phyloP scores from a whole-genome alignment of 495 filamentous ascomycete genomes.

The Umbilicaria muhlenbergii region DNA sequence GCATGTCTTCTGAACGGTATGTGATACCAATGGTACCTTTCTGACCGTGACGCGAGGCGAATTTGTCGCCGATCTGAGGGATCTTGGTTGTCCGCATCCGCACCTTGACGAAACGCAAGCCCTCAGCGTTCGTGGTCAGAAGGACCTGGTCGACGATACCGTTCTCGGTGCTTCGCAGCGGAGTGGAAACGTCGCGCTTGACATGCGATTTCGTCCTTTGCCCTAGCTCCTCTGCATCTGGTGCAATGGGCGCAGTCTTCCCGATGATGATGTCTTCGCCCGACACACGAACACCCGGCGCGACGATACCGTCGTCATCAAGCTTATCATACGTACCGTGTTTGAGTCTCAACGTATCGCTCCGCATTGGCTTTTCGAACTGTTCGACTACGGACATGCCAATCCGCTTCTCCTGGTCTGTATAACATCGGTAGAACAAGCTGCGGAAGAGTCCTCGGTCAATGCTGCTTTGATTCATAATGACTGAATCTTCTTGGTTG shows the following conservation, averaged over 20 bases:
- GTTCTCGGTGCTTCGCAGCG: conserved; percentile 84
- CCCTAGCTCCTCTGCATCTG: conserved; percentile 86
- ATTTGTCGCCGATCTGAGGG: conserved; percentile 98
- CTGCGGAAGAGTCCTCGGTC: conserved; percentile 94
- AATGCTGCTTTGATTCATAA: conserved; percentile 99
- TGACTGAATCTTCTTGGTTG: conserved; percentile 99
- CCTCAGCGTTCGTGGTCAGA: conserved; percentile 81
- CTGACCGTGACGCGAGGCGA: conserved; percentile 96
- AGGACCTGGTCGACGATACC: conserved; percentile 92
- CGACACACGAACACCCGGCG: conserved; percentile 81
- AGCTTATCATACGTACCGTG: conserved; percentile 97
- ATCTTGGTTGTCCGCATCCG: conserved; percentile 94
- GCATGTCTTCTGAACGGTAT: conserved; percentile 96
- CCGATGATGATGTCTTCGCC: conserved; percentile 99
- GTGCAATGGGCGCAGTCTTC: conserved; percentile 86
- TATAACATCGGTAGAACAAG: conserved; percentile 95
- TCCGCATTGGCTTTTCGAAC: conserved; percentile 87
- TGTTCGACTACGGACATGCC: conserved; percentile 77
- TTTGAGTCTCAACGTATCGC: conserved; percentile 77
- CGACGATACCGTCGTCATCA: conserved; percentile 85
- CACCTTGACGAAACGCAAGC: conserved; percentile 87
- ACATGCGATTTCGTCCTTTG: conserved; percentile 77
- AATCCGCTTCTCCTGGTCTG: conserved; percentile 86
- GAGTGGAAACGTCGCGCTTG: conserved; percentile 90
- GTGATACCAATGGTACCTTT: conserved; percentile 99